Base-by-base conservation (phyloP, 208 protist genomes). In the Leishmania tropica region DNA sequence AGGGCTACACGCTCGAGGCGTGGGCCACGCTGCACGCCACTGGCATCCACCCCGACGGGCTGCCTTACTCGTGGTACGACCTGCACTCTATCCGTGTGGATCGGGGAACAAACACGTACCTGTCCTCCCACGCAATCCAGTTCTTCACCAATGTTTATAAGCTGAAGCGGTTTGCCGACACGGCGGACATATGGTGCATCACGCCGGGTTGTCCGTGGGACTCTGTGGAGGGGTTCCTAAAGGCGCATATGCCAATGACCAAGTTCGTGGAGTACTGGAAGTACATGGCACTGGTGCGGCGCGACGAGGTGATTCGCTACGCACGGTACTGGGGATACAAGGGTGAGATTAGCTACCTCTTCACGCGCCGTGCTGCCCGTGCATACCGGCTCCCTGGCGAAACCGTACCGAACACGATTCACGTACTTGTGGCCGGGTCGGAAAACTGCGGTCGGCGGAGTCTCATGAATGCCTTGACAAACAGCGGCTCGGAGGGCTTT, bases 211-310 rank as follows among this genome's bases (percentile, higher is more conserved):
- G 92, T 75, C 93, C 95, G 51, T 98, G 95, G 94, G 74, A 76
- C 11, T 78, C 90, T 75, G 76, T 96, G 1, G 85, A 85, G 60
- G 93, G 95, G 19, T 90, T 98, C 42, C 74, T 83, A 24, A 84
- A 64, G 28, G 78, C 65, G 74, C 40, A 65, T 42, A 83, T 97
- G 21, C 87, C 95, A 40, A 71, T 96, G 54, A 90, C 93, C 71
- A 85, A 82, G 65, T 98, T 97, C 79, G 89, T 98, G 15, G 92
- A 95, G 82, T 92, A 93, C 73, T 98, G 95, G 94, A 96, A 96
- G 80, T 96, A 96, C 85, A 89, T 97, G 87, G 94, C 93, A 15
- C 81, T 96, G 60, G 64, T 90, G 74, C 84, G 85, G 17, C 88
- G 88, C 28, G 92, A 96, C 40, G 80, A 87, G 31, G 93, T 98